Base-by-base conservation (phyloP, 2,329 filamentous ascomycete genomes). In the Malbranchea zuffiana region DNA sequence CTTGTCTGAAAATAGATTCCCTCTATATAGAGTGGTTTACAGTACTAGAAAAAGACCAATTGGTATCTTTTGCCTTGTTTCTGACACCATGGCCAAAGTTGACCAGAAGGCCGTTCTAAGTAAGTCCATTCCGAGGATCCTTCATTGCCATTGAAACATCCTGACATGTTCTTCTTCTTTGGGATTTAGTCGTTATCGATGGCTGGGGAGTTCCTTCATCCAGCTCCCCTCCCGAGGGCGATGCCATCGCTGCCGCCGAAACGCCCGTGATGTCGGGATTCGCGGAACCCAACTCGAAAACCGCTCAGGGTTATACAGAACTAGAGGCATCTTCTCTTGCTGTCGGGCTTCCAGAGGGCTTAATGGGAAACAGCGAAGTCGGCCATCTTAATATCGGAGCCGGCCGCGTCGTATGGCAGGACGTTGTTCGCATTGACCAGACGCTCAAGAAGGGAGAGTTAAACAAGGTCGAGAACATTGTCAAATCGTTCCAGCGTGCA, bases 301-400 rank as follows among this genome's bases (percentile, higher is more conserved):
- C 79, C 47, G 68, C 79, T 20, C 79, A 88, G 53, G 87, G 87
- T 44, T 98, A 80, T 67, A 85, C 83, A 47, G 79, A 92, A 67
- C 80, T 98, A 44, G 90, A 98, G 52, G 90, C 90, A 41, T 96
- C 90, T 2, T 96, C 90, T 28, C 75, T 94, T 43, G 90, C 90
- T 30, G 90, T 98, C 47, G 90, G 90, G 48, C 75, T 98, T 36
- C 90, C 90, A 13, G 87, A 98, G 60, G 90, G 90, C 42, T 71
- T 98, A 49, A 98, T 98, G 90, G 90, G 90, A 48, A 98, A 98
- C 72, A 93, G 84, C 51, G 90, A 98, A 65, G 90, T 98, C 61
- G 90, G 90, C 44, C 90, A 98, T 65, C 66, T 98, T 68, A 98
- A 98, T 72, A 96, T 98, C 60, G 90, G 90, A 53, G 90, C 90